A percentile compares a stretch with the other conserved stretches of the same genome.
These are phyloP conservation scores for Leptographium lundbergii DNA, from an alignment of 2,329 filamentous ascomycete genomes.

Conservation along the genomic window DNA sequence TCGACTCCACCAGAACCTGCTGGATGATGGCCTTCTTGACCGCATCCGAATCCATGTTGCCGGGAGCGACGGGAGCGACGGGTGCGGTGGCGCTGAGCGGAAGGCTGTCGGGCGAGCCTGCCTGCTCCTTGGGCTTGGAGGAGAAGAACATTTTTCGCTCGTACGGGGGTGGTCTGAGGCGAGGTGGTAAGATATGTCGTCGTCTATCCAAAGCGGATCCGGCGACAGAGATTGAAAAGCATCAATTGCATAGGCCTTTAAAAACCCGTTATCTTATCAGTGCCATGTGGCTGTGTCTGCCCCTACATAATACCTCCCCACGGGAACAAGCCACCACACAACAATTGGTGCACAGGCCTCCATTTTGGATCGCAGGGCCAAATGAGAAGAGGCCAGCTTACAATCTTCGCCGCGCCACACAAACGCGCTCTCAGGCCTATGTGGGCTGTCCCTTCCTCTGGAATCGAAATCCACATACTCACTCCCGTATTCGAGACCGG, in stretches of 20 bases:
- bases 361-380: not conserved
- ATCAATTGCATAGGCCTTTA: not conserved
- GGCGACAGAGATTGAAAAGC: not conserved
- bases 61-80: not conserved
- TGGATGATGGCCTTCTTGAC: slow-evolving; percentile 51
- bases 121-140: slow-evolving; percentile 8
- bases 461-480: not conserved
- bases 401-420: slow-evolving; percentile 7
- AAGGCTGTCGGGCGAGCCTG: slow-evolving; percentile 4
- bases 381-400: slow-evolving; percentile 14
- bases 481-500: not conserved
- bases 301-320: not conserved
- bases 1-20: slow-evolving; percentile 51
- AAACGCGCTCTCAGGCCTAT: slow-evolving; percentile 1
- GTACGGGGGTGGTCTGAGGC: not conserved
- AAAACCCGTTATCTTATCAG: slow-evolving; percentile 3
- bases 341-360: slow-evolving; percentile 1
- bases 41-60: slow-evolving; percentile 42
- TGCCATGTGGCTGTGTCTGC: not conserved
- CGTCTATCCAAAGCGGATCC: not conserved
- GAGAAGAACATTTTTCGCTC: slow-evolving; percentile 9
- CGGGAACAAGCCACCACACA: not conserved
- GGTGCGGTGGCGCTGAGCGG: not conserved
- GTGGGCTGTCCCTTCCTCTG: not conserved
- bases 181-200: not conserved